Conservation (phyloP, 495 filamentous ascomycete species). For the Talaromyces wortmannii region DNA sequence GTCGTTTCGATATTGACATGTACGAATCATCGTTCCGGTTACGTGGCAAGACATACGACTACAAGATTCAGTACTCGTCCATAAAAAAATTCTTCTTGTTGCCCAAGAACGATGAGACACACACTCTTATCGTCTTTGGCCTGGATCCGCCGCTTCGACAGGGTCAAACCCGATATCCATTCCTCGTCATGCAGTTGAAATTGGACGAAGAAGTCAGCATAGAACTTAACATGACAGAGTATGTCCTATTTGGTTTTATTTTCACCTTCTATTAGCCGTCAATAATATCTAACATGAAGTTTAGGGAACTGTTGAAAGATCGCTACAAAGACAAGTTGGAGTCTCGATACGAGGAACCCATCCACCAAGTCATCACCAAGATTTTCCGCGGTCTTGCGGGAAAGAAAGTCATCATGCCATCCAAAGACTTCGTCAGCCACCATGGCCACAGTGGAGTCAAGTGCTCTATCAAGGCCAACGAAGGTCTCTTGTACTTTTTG, state of each 20-base stretch:
- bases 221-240: slow-evolving; percentile 95
- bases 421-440: slow-evolving; percentile 88
- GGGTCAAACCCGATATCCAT: slow-evolving; percentile 96
- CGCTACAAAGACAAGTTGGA: slow-evolving; percentile 88
- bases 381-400: slow-evolving; percentile 90
- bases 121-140: slow-evolving; percentile 90
- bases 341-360: slow-evolving; percentile 82
- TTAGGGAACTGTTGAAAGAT: slow-evolving; percentile 55
- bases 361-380: slow-evolving; percentile 84
- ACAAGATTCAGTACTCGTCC: slow-evolving; percentile 96
- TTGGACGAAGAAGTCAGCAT: slow-evolving; percentile 94
- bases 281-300: slow-evolving; percentile 8
- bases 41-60: slow-evolving; percentile 98
- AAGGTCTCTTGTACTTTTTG: slow-evolving; percentile 92
- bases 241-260: slow-evolving; percentile 22
- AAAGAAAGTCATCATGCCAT: slow-evolving; percentile 89
- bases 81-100: slow-evolving; percentile 99
- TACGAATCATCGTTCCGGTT: slow-evolving; percentile 97
- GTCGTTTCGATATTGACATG: slow-evolving; percentile 99
- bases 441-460: slow-evolving; percentile 94
- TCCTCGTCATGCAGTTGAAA: slow-evolving; percentile 99
- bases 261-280: background rate
- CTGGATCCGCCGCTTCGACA: slow-evolving; percentile 94
- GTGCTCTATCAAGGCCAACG: slow-evolving; percentile 98
- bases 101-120: slow-evolving; percentile 93